These are phyloP conservation scores for Aspergillus biplanus DNA, from an alignment of 495 filamentous ascomycete species.

Conservation along the genomic window DNA sequence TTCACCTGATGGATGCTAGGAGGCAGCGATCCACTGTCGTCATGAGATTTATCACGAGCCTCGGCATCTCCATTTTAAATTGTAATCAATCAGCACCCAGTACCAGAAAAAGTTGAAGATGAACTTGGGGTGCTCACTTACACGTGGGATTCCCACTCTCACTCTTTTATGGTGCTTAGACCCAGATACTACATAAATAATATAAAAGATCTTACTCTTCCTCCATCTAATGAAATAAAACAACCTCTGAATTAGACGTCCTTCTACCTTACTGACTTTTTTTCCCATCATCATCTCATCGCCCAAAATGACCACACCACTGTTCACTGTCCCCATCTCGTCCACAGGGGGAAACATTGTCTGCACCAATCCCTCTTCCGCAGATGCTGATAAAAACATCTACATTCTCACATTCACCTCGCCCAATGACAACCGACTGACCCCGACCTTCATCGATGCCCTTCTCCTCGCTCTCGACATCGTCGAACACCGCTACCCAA, in stretches of 20 bases:
- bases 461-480: conserved; percentile 71
- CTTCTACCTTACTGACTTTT: too few species aligned
- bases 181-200: background rate
- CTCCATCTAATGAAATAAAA: background rate
- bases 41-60: conserved; percentile 10
- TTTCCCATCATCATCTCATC: background rate
- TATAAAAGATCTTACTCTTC: background rate
- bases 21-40: background rate
- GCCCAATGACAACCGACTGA: conserved; percentile 76
- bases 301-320: conserved; percentile 29
- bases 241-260: too few species aligned
- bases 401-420: conserved; percentile 76
- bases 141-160: background rate
- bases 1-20: too few species aligned
- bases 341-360: conserved; percentile 54
- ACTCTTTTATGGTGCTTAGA: background rate
- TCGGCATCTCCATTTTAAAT: conserved; percentile 8
- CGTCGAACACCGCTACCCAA: conserved; percentile 65
- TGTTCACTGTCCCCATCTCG: conserved; percentile 51
- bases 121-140: background rate
- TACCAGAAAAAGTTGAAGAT: background rate
- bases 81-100: background rate
- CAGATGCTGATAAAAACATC: conserved; percentile 43
- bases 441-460: conserved; percentile 64
- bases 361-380: conserved; percentile 58